Evolutionary conservation across 1,139 yeast genomes (phyloP).

Genomic region (Candida pseudocylindracea): DNA sequence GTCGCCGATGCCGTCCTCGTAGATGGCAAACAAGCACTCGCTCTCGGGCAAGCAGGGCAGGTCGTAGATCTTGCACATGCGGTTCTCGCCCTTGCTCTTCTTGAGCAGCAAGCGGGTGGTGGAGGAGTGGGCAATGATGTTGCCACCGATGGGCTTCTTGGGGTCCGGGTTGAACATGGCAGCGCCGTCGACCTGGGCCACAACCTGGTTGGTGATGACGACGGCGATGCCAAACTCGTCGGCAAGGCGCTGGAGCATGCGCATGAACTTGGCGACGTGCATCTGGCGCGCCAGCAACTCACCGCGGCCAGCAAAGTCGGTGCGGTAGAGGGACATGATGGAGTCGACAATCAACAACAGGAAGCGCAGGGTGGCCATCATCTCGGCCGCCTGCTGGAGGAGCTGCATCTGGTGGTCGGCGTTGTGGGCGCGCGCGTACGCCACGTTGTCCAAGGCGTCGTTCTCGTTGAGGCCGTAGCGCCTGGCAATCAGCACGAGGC

Average conservation of each 20-base stretch:
- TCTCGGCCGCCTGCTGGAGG: conserved; percentile 74
- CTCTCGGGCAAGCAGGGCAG: conserved; percentile 93
- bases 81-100: conserved; percentile 80
- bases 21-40: conserved; percentile 87
- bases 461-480: conserved; percentile 87
- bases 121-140: conserved; percentile 90
- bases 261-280: conserved; percentile 85
- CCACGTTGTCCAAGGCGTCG: conserved; percentile 88
- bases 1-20: conserved; percentile 94
- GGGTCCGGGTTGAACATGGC: conserved; percentile 85
- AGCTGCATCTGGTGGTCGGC: conserved; percentile 90
- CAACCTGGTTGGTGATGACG: conserved; percentile 95
- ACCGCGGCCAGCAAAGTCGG: conserved; percentile 92
- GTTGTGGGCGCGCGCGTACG: conserved; percentile 91
- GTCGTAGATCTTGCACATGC: conserved; percentile 86
- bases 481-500: conserved; percentile 77
- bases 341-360: conserved; percentile 76
- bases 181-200: conserved; percentile 92
- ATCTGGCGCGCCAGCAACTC: conserved; percentile 89
- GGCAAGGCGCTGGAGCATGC: conserved; percentile 78
- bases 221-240: conserved; percentile 98
- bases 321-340: conserved; percentile 87
- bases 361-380: conserved; percentile 90
- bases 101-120: conserved; percentile 79
- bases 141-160: conserved; percentile 98